Percentiles rank a stretch among this genome's conserved stretches.
These are phyloP conservation scores for Yamadazyma songkhlaensis DNA, from an alignment of 1,139 yeast species.

Conservation along the genomic window DNA sequence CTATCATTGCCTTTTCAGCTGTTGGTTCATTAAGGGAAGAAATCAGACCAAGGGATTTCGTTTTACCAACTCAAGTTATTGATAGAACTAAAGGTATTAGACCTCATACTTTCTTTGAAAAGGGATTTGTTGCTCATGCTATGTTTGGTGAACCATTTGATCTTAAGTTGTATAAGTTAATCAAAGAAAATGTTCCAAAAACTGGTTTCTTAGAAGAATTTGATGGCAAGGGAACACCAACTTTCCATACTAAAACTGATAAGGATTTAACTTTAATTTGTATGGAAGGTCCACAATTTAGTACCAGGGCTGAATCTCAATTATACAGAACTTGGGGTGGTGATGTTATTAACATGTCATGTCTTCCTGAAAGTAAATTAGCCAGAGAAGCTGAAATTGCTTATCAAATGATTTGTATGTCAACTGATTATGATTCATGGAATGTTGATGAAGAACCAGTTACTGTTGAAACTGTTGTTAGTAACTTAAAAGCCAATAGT, in stretches of 20 bases:
- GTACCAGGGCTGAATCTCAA: slow-evolving; percentile 95
- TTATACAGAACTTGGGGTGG: slow-evolving; percentile 92
- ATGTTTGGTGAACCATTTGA: slow-evolving; percentile 98
- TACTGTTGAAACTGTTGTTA: slow-evolving; percentile 93
- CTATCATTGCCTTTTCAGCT: slow-evolving; percentile 89
- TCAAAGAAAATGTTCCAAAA: slow-evolving; percentile 54
- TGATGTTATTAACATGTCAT: slow-evolving; percentile 93
- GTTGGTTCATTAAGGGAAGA: slow-evolving; percentile 92
- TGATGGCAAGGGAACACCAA: slow-evolving; percentile 35
- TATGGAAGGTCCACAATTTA: slow-evolving; percentile 99
- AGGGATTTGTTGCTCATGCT: slow-evolving; percentile 94
- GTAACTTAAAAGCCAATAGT: slow-evolving; percentile 83
- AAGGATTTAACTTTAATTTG: slow-evolving; percentile 81
- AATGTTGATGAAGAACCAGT: slow-evolving; percentile 93
- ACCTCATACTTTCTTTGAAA: slow-evolving; percentile 84
- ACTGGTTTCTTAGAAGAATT: slow-evolving; percentile 54
- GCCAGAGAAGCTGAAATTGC: slow-evolving; percentile 97
- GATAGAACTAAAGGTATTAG: slow-evolving; percentile 97
- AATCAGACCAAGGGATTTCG: slow-evolving; percentile 91
- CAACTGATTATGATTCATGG: slow-evolving; percentile 99
- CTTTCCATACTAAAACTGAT: slow-evolving; percentile 57
- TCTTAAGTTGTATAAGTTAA: slow-evolving; percentile 60
- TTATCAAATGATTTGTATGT: slow-evolving; percentile 98
- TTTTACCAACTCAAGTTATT: slow-evolving; percentile 89
- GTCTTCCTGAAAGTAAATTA: slow-evolving; percentile 90